Conservation (phyloP, 2,329 filamentous ascomycete genomes). For the Neophaeococcomyces aloes region DNA sequence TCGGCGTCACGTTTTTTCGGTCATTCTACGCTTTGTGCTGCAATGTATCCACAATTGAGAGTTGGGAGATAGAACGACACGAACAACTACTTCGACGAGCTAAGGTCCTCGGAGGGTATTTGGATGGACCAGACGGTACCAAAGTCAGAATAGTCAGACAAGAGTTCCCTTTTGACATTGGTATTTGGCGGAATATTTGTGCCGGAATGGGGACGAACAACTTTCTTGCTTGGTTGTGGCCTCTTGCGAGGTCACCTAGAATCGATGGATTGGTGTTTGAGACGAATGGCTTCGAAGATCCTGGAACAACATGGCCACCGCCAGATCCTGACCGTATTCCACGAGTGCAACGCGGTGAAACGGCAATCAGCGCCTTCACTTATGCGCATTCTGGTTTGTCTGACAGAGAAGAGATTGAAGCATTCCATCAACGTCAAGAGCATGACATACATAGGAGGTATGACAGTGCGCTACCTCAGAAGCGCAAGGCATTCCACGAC, state of each 20-base stretch:
- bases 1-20: conserved; percentile 45
- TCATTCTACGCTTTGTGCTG: conserved; percentile 44
- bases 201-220: conserved; percentile 43
- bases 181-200: conserved; percentile 49
- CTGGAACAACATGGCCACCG: conserved; percentile 32
- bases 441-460: conserved; percentile 38
- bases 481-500: conserved; percentile 34
- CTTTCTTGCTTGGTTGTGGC: conserved; percentile 50
- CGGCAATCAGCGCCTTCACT: conserved; percentile 20
- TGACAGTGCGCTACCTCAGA: conserved; percentile 25
- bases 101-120: conserved; percentile 44
- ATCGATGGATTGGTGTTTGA: conserved; percentile 42
- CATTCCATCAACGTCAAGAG: conserved; percentile 45
- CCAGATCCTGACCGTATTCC: conserved; percentile 42
- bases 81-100: conserved; percentile 37
- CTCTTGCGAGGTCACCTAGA: conserved; percentile 43
- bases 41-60: conserved; percentile 55
- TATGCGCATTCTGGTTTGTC: conserved; percentile 25
- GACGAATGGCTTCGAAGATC: conserved; percentile 52
- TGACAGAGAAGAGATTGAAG: conserved; percentile 37
- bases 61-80: conserved; percentile 48
- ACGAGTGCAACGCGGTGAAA: conserved; percentile 22
- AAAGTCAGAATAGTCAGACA: conserved; percentile 46
- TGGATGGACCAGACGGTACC: conserved; percentile 47
- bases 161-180: conserved; percentile 57